A percentile compares a stretch with the other conserved stretches of the same genome.
Evolutionary conservation across 345 rosid species (phyloP).

Genomic region (Acer campestre): DNA sequence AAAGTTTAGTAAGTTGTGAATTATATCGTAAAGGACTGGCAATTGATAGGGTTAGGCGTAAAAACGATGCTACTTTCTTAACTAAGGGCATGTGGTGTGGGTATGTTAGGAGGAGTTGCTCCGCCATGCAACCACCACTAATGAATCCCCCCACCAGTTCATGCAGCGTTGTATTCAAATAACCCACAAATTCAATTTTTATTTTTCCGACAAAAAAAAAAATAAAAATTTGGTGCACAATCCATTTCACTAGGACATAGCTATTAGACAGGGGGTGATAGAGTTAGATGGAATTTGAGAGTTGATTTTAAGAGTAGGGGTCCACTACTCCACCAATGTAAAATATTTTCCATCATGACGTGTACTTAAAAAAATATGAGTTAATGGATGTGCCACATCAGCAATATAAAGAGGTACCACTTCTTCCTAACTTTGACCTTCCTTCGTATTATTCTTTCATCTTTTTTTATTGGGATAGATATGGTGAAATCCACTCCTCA

Average conservation of each 20-base stretch:
- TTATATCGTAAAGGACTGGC: too few species aligned
- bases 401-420: neutral
- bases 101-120: neutral
- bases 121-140: neutral
- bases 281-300: neutral
- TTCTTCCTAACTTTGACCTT: too few species aligned
- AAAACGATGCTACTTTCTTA: neutral
- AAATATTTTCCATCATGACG: neutral
- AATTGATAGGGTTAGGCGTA: too few species aligned
- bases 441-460: too few species aligned
- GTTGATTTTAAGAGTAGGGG: neutral
- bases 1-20: too few species aligned
- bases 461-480: too few species aligned
- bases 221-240: too few species aligned
- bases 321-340: neutral
- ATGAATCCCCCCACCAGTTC: neutral
- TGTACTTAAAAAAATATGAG: constrained; percentile 1
- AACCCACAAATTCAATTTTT: neutral
- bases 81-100: neutral
- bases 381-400: constrained; percentile 6
- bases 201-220: neutral
- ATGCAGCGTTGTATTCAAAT: neutral
- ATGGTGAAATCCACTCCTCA: too few species aligned
- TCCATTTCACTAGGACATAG: neutral
- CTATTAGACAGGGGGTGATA: neutral